phyloP scores from a whole-genome alignment of 2,329 filamentous ascomycete species.

The Aspergillus aculeatinus region DNA sequence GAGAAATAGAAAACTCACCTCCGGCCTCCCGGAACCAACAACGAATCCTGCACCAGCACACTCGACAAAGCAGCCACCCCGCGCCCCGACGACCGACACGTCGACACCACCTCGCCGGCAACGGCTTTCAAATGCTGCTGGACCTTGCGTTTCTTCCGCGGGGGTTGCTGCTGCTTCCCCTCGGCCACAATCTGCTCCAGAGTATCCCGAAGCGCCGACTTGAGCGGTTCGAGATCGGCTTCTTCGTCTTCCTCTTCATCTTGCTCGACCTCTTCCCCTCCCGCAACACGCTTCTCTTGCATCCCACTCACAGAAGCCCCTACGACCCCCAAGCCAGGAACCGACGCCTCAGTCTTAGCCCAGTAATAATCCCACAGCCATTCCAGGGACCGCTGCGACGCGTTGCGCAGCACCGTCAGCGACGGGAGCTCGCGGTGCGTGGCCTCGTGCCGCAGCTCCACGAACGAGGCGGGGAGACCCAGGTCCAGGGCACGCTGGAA shows the following conservation, averaged over 20 bases:
- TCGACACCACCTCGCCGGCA: conserved; percentile 27
- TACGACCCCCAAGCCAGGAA: conserved; percentile 10
- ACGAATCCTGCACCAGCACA: conserved; percentile 28
- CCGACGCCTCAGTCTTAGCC: conserved; percentile 49
- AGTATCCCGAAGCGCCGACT: conserved; percentile 17
- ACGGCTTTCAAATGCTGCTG: conserved; percentile 22
- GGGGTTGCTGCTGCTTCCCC: conserved; percentile 15
- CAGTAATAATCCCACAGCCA: conserved; percentile 95
- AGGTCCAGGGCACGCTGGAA: conserved; percentile 44
- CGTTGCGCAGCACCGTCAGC: conserved; percentile 68
- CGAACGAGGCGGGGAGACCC: conserved; percentile 64
- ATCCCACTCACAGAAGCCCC: not conserved
- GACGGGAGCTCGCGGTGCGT: conserved; percentile 86
- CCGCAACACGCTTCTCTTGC: not conserved
- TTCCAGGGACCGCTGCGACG: conserved; percentile 66
- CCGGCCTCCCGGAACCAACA: conserved; percentile 28
- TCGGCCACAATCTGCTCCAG: conserved; percentile 20
- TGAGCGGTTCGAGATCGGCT: conserved; percentile 18
- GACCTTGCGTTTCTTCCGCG: conserved; percentile 32
- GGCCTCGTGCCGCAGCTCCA: conserved; percentile 84
- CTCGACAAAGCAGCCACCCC: conserved; percentile 23
- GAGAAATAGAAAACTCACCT: conserved; percentile 25
- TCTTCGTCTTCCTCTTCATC: conserved; percentile 4
- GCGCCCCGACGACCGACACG: conserved; percentile 25
- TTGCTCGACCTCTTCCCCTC: conserved; percentile 9